Conservation (phyloP, 371 early-diverging fungal species). For the Apophysomyces trapeziformis region DNA sequence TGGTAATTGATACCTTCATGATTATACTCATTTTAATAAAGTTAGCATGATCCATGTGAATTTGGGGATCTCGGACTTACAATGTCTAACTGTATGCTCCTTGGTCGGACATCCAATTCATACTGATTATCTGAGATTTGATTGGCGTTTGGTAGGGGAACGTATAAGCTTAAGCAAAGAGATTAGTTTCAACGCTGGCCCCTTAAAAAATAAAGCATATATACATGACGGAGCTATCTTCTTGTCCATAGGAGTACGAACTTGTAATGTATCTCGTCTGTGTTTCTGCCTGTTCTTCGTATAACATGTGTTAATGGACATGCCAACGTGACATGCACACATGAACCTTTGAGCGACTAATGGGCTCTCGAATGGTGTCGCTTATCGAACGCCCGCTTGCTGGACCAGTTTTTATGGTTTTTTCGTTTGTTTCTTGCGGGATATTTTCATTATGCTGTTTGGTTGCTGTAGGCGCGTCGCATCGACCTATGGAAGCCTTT, state of each 20-base stretch:
- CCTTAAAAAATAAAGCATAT: not conserved
- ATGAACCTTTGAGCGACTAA: not conserved
- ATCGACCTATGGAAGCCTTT: too few species aligned
- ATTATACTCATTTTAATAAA: constrained; percentile 16
- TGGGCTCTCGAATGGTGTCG: constrained; percentile 2
- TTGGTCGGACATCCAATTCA: constrained; percentile 20
- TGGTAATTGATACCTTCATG: constrained; percentile 33
- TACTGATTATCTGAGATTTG: constrained; percentile 23
- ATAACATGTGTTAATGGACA: not conserved
- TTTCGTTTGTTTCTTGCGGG: not conserved
- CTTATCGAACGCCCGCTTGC: not conserved
- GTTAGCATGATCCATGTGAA: not conserved
- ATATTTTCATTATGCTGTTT: not conserved
- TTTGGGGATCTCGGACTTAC: constrained; percentile 13
- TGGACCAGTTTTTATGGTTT: not conserved
- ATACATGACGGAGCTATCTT: constrained; percentile 25
- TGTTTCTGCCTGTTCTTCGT: constrained; percentile 20
- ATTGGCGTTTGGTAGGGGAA: constrained; percentile 22
- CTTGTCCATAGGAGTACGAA: constrained; percentile 24
- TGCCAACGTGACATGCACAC: not conserved
- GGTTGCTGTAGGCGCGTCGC: too few species aligned
- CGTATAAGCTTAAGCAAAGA: constrained; percentile 22
- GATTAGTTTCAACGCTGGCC: not conserved
- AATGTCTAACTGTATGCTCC: constrained; percentile 27
- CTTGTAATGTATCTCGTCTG: constrained; percentile 32